Evolutionary conservation across 2,329 filamentous ascomycete species (phyloP), one percentile per base, ranked within the genome.

Genomic region (Pseudonectria foliicola): DNA sequence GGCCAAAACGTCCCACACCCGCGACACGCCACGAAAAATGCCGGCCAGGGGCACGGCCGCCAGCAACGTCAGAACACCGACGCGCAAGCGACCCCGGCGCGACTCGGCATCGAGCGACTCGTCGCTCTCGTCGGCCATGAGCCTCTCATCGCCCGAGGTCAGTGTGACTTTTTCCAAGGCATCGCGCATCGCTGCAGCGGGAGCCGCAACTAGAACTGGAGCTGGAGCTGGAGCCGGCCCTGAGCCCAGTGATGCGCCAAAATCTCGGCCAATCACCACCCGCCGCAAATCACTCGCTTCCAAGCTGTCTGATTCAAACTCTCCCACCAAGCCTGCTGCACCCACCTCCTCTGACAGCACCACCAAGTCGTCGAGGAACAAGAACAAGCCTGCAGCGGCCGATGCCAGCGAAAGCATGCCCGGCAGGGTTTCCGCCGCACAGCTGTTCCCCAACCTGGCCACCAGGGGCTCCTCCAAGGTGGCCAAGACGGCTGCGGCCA

Each of bases 71-170:
- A 50, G 56, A 39, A 66, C 62, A 18, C 61, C 62, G 23, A 57
- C 58, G 35, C 54, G 57, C 15, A 60, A 50, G 53, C 53, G 56
- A 36, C 43, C 43, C 18, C 52, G 63, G 27, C 52, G 59, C 25
- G 56, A 56, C 37, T 66, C 63, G 24, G 59, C 48, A 21, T 61
- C 59, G 7, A 66, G 63, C 52, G 61, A 64, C 45, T 66, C 63
- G 13, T 66, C 63, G n/a, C 56, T 66, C 16, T 65, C 62, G 13
- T 61, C 61, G 13, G 54, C 52, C 28, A 52, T 57, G 54, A 64
- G 56, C 45, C 48, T 65, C 33, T 60, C 62, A 29, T 64, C 63
- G 33, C 62, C 61, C 18, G 59, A 62, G 35, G 53, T 44, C 34
- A 59, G 56, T 44, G 44, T 50, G 24, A 42, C 44, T 21, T 21